phyloP scores from a whole-genome alignment of 306 rosid genomes.

The cucumber (Cucumis sativus) region Cucumber_9930_V3 NC_026658.2:18730501-18731000 shows the following conservation, averaged over 20 bases:
- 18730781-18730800: constrained; percentile 60
- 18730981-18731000: constrained; percentile 5
- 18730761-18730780: constrained; percentile 99
- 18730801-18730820: background rate
- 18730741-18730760: constrained; percentile 88
- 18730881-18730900: background rate
- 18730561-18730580: constrained; percentile 3
- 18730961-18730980: background rate
- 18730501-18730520: background rate
- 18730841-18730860: background rate
- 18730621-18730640: constrained; percentile 99
- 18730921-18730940: background rate
- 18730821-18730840: background rate
- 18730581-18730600: constrained; percentile 75
- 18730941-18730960: background rate
- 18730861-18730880: background rate
- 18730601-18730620: constrained; percentile 95
- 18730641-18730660: constrained; percentile 89
- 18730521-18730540: background rate
- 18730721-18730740: constrained; percentile 48
- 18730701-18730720: constrained; percentile 62
- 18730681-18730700: constrained; percentile 57
- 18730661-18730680: constrained; percentile 47
- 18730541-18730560: background rate
- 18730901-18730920: background rate